Conservation (phyloP, 1,284 basidiomycete genomes). For the Rhodotorula sp. region DNA sequence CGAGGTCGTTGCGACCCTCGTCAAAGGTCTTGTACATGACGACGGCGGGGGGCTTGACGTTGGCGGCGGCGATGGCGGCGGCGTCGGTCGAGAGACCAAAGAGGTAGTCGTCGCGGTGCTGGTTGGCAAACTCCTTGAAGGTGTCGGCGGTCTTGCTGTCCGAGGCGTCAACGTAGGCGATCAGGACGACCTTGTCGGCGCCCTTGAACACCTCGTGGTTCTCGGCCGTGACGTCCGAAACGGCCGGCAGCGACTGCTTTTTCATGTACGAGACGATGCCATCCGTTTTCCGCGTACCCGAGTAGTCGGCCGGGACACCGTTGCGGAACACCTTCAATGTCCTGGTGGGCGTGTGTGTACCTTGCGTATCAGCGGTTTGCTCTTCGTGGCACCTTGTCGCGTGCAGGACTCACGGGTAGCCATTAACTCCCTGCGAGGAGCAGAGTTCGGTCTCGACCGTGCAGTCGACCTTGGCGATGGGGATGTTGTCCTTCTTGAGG, state of each 20-base stretch:
- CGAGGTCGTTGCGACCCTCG: constrained; percentile 70
- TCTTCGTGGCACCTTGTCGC: no score
- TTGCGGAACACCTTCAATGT: constrained; percentile 85
- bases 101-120: constrained; percentile 85
- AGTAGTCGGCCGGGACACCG: constrained; percentile 74
- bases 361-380: no score
- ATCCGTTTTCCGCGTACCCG: constrained; percentile 87
- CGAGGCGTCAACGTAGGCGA: constrained; percentile 75
- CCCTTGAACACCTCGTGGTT: constrained; percentile 82
- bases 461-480: constrained; percentile 74
- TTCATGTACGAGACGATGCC: constrained; percentile 97
- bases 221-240: constrained; percentile 70
- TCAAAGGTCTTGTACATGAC: constrained; percentile 94
- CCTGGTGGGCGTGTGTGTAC: constrained; percentile 43
- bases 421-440: constrained; percentile 75
- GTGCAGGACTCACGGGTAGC: constrained; percentile 73
- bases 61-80: constrained; percentile 65
- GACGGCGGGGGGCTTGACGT: constrained; percentile 73
- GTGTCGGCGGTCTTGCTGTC: constrained; percentile 66
- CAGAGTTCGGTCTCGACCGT: constrained; percentile 78
- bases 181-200: constrained; percentile 84
- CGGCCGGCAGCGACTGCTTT: constrained; percentile 97
- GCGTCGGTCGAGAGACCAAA: constrained; percentile 81
- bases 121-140: constrained; percentile 76
- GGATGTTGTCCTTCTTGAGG: constrained; percentile 84